A percentile compares a stretch with the other conserved stretches of the same genome.
Evolutionary conservation across 106 monocot species (phyloP).

Genomic region (Hemerocallis citrina): DNA sequence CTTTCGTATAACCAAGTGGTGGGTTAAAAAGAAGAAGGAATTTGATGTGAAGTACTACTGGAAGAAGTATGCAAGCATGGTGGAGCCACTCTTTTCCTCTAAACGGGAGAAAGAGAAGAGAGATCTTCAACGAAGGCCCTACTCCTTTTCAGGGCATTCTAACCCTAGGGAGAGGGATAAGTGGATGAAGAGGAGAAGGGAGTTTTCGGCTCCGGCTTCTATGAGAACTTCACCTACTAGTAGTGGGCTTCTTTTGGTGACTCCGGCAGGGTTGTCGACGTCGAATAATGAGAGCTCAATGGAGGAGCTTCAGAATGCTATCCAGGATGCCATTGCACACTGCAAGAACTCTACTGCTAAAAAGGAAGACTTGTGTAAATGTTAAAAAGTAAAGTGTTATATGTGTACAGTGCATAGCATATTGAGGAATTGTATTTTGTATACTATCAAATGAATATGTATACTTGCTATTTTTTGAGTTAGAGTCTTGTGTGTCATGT

Average conservation of each 20-base stretch:
- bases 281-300: conserved; percentile 78
- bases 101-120: conserved; percentile 17
- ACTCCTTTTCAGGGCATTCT: conserved; percentile 53
- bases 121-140: conserved; percentile 30
- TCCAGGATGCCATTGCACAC: conserved; percentile 87
- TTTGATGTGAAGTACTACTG: conserved; percentile 30
- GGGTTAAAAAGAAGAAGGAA: conserved; percentile 30
- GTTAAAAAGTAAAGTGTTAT: not conserved
- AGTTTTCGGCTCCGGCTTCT: conserved; percentile 66
- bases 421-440: too few relatives aligned
- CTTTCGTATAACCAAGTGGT: conserved; percentile 18
- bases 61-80: conserved; percentile 39
- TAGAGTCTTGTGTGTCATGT: too few relatives aligned
- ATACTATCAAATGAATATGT: too few relatives aligned
- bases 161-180: conserved; percentile 12
- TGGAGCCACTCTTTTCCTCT: not conserved
- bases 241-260: conserved; percentile 47
- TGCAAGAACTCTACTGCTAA: conserved; percentile 67
- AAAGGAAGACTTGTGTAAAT: not conserved
- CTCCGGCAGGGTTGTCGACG: conserved; percentile 13
- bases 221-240: conserved; percentile 68
- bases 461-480: too few relatives aligned
- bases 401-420: too few relatives aligned
- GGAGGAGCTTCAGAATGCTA: conserved; percentile 93
- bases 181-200: conserved; percentile 28